Conservation (phyloP, 805 yeast genomes). For the Peterozyma xylosa region DNA sequence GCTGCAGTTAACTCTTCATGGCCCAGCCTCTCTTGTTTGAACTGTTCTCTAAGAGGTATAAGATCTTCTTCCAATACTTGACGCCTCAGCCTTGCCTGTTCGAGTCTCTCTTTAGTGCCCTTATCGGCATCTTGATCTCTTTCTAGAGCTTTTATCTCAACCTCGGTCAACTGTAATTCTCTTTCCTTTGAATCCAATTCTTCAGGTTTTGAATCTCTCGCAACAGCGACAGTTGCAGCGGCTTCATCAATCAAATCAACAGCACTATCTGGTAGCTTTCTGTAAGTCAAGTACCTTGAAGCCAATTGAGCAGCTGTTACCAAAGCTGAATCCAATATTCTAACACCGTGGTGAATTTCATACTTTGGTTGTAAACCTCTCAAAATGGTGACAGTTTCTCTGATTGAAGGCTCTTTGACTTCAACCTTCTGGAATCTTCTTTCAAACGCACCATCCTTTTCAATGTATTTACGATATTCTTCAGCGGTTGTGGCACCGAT, state of each 20-base stretch:
- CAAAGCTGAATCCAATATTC: constrained; percentile 89
- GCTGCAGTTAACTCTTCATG: constrained; percentile 87
- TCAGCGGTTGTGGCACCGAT: constrained; percentile 97
- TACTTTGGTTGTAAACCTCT: constrained; percentile 94
- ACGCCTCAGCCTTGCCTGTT: constrained; percentile 67
- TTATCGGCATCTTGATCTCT: constrained; percentile 85
- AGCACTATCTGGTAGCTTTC: constrained; percentile 95
- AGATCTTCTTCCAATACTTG: constrained; percentile 82
- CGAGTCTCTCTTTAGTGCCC: constrained; percentile 79
- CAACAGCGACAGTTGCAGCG: constrained; percentile 96
- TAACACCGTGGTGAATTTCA: constrained; percentile 96
- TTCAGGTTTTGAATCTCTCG: constrained; percentile 96
- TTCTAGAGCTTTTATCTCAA: constrained; percentile 93
- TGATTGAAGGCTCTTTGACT: constrained; percentile 86
- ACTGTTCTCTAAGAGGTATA: constrained; percentile 78
- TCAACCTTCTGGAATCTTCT: constrained; percentile 97
- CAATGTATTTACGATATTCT: constrained; percentile 87
- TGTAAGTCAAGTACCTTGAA: constrained; percentile 86
- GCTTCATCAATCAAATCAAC: constrained; percentile 94
- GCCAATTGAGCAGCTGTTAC: constrained; percentile 95
- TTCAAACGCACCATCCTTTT: constrained; percentile 98
- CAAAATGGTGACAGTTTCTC: constrained; percentile 91
- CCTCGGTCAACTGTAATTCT: constrained; percentile 83
- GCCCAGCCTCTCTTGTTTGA: constrained; percentile 79
- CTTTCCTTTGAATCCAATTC: constrained; percentile 92